Percentiles rank a stretch among this genome's conserved stretches.
Conservation (phyloP, 139 green algal species). For the Pseudopediastrum boryanum region DNA sequence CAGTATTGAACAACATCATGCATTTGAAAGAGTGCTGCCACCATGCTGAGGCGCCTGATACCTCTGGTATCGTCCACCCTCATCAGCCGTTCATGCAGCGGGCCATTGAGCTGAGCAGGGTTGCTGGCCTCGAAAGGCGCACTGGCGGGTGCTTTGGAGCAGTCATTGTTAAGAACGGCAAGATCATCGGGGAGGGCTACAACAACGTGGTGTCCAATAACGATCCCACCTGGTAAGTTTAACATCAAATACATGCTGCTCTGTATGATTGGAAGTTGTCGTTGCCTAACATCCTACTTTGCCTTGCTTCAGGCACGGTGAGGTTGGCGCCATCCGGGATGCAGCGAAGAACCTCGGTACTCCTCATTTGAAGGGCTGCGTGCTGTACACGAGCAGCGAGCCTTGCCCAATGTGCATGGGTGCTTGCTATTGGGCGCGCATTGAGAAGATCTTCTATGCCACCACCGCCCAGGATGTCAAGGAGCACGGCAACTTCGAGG, state of each 20-base stretch:
- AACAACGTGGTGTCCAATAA: slow-evolving; percentile 53
- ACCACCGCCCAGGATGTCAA: slow-evolving; percentile 33
- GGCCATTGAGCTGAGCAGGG: slow-evolving; percentile 35
- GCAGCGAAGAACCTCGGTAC: slow-evolving; percentile 20
- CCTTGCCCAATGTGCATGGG: slow-evolving; percentile 44
- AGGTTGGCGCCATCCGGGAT: slow-evolving; percentile 33
- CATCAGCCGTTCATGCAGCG: slow-evolving; percentile 36
- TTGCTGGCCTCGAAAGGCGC: slow-evolving; percentile 36
- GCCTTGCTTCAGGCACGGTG: slow-evolving; percentile 38
- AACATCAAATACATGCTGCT: too few species aligned
- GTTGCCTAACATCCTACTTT: too few species aligned
- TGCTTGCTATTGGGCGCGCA: slow-evolving; percentile 39
- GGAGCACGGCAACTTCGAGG: slow-evolving; percentile 48
- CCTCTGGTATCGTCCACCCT: slow-evolving; percentile 15
- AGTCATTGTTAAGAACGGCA: slow-evolving; percentile 41
- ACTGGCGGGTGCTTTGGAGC: not conserved
- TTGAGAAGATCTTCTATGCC: slow-evolving; percentile 39
- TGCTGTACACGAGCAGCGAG: slow-evolving; percentile 38
- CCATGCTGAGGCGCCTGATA: not conserved
- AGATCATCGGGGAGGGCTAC: slow-evolving; percentile 56
- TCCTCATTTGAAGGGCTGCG: slow-evolving; percentile 29
- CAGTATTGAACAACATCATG: not conserved
- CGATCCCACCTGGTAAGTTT: slow-evolving; percentile 57
- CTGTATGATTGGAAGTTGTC: too few species aligned
- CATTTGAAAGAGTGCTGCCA: not conserved